Conservation (phyloP, 2,329 filamentous ascomycete genomes). For the Aspergillus floridensis region DNA sequence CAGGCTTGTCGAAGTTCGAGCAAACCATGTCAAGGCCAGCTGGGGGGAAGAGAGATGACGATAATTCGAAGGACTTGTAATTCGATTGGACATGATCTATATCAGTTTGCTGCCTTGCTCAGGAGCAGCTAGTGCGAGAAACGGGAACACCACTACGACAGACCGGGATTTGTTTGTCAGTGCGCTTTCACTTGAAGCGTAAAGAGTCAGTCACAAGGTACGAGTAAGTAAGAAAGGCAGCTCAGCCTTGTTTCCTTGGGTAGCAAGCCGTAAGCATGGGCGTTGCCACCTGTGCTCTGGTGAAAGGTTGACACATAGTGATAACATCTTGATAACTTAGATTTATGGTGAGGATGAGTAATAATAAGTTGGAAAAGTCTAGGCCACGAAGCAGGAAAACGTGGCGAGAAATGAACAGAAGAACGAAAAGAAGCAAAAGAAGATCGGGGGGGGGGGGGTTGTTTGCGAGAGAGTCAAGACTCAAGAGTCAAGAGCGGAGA, state of each 20-base stretch:
- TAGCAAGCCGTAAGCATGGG: not conserved
- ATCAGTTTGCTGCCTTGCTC: not conserved
- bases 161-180: not conserved
- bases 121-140: not conserved
- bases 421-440: not conserved
- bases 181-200: not conserved
- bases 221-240: not conserved
- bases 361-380: not conserved
- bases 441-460: too few species aligned
- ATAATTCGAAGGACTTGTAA: not conserved
- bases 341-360: not conserved
- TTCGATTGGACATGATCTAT: not conserved
- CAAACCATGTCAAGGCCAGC: not conserved
- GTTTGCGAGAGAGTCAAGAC: not conserved
- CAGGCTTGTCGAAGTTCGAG: not conserved
- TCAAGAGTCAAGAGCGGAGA: not conserved
- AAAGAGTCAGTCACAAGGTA: not conserved
- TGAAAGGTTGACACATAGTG: not conserved
- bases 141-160: not conserved
- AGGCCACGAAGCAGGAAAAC: not conserved
- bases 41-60: not conserved
- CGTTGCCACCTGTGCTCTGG: not conserved
- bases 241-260: not conserved
- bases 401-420: not conserved
- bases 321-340: not conserved